These are phyloP conservation scores for Trichoderma citrinoviride DNA, from an alignment of 2,329 filamentous ascomycete genomes.

Conservation along the genomic window DNA sequence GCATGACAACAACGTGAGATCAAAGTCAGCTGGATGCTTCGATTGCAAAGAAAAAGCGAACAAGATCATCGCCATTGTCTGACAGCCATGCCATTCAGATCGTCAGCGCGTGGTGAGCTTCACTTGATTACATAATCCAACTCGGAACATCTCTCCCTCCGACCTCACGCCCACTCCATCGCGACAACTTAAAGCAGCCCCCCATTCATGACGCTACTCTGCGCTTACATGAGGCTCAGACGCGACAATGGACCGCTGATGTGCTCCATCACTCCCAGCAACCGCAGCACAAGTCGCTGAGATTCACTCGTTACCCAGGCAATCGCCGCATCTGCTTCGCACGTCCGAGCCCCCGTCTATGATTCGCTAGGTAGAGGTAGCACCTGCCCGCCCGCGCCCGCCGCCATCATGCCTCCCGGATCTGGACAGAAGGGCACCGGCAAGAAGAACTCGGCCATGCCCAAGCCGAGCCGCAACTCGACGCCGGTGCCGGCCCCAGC, in stretches of 20 bases:
- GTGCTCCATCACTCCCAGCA: not conserved
- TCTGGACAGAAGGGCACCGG: slow-evolving; percentile 61
- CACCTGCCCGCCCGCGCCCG: not conserved
- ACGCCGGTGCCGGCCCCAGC: slow-evolving; percentile 56
- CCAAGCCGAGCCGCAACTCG: slow-evolving; percentile 73
- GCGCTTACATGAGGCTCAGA: slow-evolving; percentile 14
- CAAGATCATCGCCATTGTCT: no score
- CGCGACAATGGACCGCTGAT: slow-evolving; percentile 16
- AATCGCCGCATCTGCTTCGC: not conserved
- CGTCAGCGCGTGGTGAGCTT: not conserved
- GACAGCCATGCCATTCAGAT: no score
- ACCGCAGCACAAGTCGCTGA: not conserved
- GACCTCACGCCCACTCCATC: not conserved
- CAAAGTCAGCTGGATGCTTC: no score
- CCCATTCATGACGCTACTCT: slow-evolving; percentile 4
- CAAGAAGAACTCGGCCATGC: slow-evolving; percentile 62
- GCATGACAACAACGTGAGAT: no score
- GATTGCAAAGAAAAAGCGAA: no score
- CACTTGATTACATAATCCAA: not conserved
- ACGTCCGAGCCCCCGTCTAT: not conserved
- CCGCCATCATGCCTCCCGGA: slow-evolving; percentile 52
- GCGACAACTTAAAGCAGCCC: not conserved
- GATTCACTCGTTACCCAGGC: not conserved
- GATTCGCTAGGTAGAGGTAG: not conserved
- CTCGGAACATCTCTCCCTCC: not conserved